Percentiles rank a stretch among this genome's conserved stretches.
phyloP scores from a whole-genome alignment of 805 yeast genomes.

The Candida methanosorbosa region DNA sequence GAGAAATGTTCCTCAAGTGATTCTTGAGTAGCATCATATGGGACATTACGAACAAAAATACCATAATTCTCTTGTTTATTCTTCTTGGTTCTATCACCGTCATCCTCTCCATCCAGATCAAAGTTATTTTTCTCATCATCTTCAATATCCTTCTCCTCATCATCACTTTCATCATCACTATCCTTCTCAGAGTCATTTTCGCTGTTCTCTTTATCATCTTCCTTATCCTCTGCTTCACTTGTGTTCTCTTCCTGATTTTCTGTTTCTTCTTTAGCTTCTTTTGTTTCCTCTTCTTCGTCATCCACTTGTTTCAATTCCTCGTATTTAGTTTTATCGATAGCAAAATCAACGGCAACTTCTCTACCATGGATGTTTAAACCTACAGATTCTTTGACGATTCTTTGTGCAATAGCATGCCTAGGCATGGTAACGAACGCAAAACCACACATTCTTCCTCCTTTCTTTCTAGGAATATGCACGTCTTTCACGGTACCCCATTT shows the following conservation, averaged over 20 bases:
- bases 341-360: conserved; percentile 89
- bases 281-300: conserved; percentile 29
- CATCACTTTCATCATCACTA: conserved; percentile 21
- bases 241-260: conserved; percentile 28
- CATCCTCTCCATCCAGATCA: conserved; percentile 27
- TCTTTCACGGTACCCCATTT: conserved; percentile 83
- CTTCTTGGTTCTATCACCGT: conserved; percentile 26
- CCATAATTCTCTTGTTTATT: conserved; percentile 67
- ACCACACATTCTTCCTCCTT: conserved; percentile 86
- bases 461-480: conserved; percentile 80
- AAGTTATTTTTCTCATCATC: conserved; percentile 22
- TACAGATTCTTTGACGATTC: conserved; percentile 65
- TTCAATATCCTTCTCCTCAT: conserved; percentile 9
- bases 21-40: conserved; percentile 88
- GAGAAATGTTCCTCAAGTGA: conserved; percentile 67
- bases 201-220: conserved; percentile 20
- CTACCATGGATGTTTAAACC: conserved; percentile 83
- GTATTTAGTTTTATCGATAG: conserved; percentile 85
- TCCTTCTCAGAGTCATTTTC: conserved; percentile 20
- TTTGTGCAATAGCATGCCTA: conserved; percentile 65
- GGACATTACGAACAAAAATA: conserved; percentile 84
- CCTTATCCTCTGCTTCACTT: conserved; percentile 25
- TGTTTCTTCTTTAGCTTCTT: conserved; percentile 30
- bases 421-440: conserved; percentile 93
- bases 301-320: conserved; percentile 41